phyloP scores from a whole-genome alignment of 192 early-diverging fungal species.

The Backusella tuberculispora region DNA sequence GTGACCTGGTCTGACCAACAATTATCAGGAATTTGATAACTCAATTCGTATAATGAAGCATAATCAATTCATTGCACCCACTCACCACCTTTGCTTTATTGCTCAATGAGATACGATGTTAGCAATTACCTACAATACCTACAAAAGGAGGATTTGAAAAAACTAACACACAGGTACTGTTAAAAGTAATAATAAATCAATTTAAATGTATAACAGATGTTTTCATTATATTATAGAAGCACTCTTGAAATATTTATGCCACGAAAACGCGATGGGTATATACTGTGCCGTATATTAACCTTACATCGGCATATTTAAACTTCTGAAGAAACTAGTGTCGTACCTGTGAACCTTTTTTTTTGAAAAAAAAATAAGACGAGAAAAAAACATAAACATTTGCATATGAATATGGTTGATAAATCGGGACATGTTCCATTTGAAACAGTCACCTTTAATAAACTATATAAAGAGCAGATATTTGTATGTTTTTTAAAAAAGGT shows the following conservation, averaged over 20 bases:
- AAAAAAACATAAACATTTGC: neutral
- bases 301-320: neutral
- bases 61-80: neutral
- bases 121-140: neutral
- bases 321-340: neutral
- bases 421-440: neutral
- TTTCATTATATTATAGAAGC: too few species aligned
- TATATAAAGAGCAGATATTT: neutral
- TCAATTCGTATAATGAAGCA: neutral
- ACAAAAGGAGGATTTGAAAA: neutral
- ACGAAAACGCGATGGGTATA: neutral
- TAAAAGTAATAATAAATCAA: neutral
- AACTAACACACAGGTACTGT: neutral
- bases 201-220: neutral
- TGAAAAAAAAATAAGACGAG: neutral
- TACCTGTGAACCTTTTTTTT: constrained; percentile 7
- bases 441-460: neutral
- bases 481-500: neutral
- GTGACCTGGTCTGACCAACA: neutral
- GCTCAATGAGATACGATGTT: neutral
- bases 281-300: neutral
- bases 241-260: neutral
- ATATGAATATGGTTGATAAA: neutral
- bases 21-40: neutral
- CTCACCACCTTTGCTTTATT: neutral